A percentile compares a stretch with the other conserved stretches of the same genome.
Conservation (phyloP, 148 eudicot genomes). For the Talinum fruticosum region DNA sequence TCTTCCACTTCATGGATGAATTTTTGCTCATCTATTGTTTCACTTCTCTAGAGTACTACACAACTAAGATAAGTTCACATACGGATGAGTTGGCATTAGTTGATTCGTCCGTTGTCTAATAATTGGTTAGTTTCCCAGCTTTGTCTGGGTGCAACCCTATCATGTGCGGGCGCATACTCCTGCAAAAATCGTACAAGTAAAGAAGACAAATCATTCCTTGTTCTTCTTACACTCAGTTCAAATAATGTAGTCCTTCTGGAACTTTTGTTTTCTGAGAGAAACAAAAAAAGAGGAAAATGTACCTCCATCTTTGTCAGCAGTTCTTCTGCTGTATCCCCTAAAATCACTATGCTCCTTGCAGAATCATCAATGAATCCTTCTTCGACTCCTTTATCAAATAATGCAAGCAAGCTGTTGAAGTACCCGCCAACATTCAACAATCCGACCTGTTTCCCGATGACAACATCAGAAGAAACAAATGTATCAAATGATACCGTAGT, state of each 20-base stretch:
- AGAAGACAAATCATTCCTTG: constrained; percentile 15
- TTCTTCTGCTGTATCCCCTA: constrained; percentile 59
- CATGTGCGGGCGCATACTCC: constrained; percentile 64
- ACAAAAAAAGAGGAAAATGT: background rate
- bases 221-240: constrained; percentile 20
- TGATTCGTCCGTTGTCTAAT: constrained; percentile 10
- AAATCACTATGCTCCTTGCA: constrained; percentile 59
- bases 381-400: constrained; percentile 82
- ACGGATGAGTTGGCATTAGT: background rate
- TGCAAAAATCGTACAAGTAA: constrained; percentile 34
- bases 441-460: constrained; percentile 63
- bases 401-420: constrained; percentile 61
- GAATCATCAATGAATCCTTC: constrained; percentile 69
- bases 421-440: constrained; percentile 76
- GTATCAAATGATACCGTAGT: too few species aligned
- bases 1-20: background rate
- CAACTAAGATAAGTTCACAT: background rate
- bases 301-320: constrained; percentile 77
- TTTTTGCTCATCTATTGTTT: background rate
- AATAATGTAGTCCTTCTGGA: constrained; percentile 6
- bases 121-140: constrained; percentile 61
- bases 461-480: too few species aligned
- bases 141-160: constrained; percentile 61
- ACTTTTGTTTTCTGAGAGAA: background rate
- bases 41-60: background rate